These are phyloP conservation scores for Pichia cephalocereana DNA, from an alignment of 805 yeast genomes.

Conservation along the genomic window DNA sequence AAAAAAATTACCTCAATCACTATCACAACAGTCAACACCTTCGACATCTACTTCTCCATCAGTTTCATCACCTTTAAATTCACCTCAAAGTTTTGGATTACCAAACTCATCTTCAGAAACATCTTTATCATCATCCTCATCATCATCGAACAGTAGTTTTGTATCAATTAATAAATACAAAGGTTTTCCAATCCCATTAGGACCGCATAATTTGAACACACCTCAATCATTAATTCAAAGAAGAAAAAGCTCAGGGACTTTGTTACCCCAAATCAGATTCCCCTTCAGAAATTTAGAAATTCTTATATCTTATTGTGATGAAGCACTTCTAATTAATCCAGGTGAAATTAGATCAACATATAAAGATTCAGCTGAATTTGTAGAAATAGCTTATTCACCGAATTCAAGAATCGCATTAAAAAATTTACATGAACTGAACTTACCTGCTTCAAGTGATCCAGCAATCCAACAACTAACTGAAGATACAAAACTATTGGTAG, in stretches of 20 bases:
- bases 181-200: conserved; percentile 38
- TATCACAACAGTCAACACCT: conserved; percentile 23
- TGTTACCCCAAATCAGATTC: conserved; percentile 35
- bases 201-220: conserved; percentile 10
- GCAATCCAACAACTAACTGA: conserved; percentile 53
- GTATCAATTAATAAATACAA: conserved; percentile 40
- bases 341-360: conserved; percentile 40
- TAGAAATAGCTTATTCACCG: conserved; percentile 43
- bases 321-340: conserved; percentile 63
- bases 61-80: background rate
- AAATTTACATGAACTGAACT: conserved; percentile 28
- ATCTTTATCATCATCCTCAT: conserved; percentile 10
- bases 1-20: conserved; percentile 9
- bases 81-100: background rate
- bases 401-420: conserved; percentile 49
- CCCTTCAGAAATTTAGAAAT: conserved; percentile 55
- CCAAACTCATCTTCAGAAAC: background rate
- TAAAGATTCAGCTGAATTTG: conserved; percentile 16
- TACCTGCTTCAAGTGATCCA: conserved; percentile 50
- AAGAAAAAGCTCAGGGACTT: conserved; percentile 33
- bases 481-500: conserved; percentile 56
- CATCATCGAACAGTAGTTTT: conserved; percentile 10
- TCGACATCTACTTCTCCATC: conserved; percentile 7
- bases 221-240: conserved; percentile 19
- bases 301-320: conserved; percentile 59